phyloP scores from a whole-genome alignment of 257 asterid species.

The Ilex aquifolium region DNA sequence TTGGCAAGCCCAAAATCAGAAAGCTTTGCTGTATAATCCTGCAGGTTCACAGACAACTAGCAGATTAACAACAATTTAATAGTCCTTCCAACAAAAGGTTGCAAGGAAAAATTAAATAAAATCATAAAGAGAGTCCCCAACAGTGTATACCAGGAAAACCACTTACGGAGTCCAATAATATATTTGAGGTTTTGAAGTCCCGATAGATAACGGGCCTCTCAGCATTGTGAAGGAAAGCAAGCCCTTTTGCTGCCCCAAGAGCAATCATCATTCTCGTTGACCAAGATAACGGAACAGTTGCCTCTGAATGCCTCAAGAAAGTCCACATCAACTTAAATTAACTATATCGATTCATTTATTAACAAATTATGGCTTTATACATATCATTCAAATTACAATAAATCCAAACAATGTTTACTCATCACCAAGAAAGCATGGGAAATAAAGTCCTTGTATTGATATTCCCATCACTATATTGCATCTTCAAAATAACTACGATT shows the following conservation, averaged over 20 bases:
- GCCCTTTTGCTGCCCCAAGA: constrained; percentile 99
- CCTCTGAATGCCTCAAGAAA: constrained; percentile 78
- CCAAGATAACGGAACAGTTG: constrained; percentile 85
- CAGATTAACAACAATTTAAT: constrained; percentile 4
- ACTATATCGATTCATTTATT: constrained; percentile 13
- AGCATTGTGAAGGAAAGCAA: constrained; percentile 96
- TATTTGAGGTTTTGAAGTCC: constrained; percentile 96
- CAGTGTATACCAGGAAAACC: constrained; percentile 10
- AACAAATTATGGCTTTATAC: neutral
- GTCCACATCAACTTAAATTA: constrained; percentile 45
- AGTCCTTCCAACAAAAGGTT: neutral
- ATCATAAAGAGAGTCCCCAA: constrained; percentile 6
- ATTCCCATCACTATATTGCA: too few species aligned
- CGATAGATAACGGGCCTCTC: constrained; percentile 98
- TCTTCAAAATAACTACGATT: too few species aligned
- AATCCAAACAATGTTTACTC: too few species aligned
- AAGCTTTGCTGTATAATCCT: constrained; percentile 95
- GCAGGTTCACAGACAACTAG: constrained; percentile 23
- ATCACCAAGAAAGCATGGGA: too few species aligned
- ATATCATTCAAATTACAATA: too few species aligned
- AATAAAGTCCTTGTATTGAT: too few species aligned
- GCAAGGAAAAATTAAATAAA: neutral
- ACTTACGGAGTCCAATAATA: constrained; percentile 87
- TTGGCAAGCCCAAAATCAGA: constrained; percentile 99
- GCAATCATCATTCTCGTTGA: constrained; percentile 97